Conservation (phyloP, 2,329 filamentous ascomycete species). For the Mycocentrospora acerina region DNA sequence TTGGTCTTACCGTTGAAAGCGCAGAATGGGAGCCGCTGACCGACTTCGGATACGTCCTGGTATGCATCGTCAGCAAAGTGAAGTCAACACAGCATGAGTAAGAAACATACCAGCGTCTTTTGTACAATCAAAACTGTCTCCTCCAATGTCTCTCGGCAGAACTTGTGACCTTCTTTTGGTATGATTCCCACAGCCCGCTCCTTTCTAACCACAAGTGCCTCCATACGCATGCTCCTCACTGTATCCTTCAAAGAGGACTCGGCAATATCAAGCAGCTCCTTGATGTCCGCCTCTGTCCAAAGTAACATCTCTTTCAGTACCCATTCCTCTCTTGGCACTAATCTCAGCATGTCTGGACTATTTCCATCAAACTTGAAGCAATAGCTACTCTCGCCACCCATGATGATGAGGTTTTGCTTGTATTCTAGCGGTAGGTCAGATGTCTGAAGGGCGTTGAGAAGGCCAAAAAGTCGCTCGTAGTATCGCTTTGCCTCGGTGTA, state of each 20-base stretch:
- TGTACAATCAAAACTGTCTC: constrained; percentile 95
- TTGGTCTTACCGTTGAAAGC: constrained; percentile 76
- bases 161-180: constrained; percentile 61
- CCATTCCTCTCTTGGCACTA: constrained; percentile 67
- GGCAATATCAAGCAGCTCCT: constrained; percentile 80
- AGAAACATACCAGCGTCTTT: constrained; percentile 65
- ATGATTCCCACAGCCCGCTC: constrained; percentile 65
- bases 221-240: constrained; percentile 74
- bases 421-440: constrained; percentile 64
- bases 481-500: constrained; percentile 88
- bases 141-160: constrained; percentile 86
- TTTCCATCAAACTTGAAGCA: constrained; percentile 75
- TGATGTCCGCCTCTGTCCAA: constrained; percentile 77
- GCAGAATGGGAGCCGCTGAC: constrained; percentile 78
- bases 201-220: constrained; percentile 81
- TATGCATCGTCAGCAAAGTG: constrained; percentile 9
- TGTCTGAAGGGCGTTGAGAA: constrained; percentile 75
- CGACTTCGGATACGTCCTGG: constrained; percentile 72
- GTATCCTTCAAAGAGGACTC: constrained; percentile 83
- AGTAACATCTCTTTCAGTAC: constrained; percentile 74
- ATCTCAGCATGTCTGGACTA: constrained; percentile 66
- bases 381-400: constrained; percentile 96
- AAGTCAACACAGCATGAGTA: background rate
- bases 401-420: constrained; percentile 80
- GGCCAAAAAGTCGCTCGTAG: constrained; percentile 80